Percentiles rank a stretch among this genome's conserved stretches.
phyloP scores from a whole-genome alignment of 179 eudicot species.

The Corrigiola litoralis region DNA sequence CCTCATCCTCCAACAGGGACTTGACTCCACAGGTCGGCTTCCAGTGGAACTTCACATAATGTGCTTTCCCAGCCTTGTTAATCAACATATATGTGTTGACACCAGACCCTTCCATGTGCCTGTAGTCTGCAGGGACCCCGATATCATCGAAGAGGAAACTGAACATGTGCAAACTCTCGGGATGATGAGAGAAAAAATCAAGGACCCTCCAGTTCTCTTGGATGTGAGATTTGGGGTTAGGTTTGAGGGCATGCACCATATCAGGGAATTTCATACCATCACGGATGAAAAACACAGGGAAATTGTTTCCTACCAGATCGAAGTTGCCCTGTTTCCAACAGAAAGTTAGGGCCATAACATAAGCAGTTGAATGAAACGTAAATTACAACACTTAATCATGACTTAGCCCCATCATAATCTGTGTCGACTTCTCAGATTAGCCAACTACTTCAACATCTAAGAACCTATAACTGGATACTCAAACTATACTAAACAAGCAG shows the following conservation, averaged over 20 bases:
- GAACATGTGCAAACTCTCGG: slow-evolving; percentile 50
- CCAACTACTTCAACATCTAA: not conserved
- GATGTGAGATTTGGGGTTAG: slow-evolving; percentile 52
- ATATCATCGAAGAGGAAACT: slow-evolving; percentile 43
- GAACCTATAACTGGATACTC: not conserved
- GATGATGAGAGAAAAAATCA: slow-evolving; percentile 52
- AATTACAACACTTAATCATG: not conserved
- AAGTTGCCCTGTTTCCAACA: slow-evolving; percentile 29
- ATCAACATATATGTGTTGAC: slow-evolving; percentile 42
- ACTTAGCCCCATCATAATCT: not conserved
- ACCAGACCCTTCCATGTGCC: slow-evolving; percentile 53
- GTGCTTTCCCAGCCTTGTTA: slow-evolving; percentile 41
- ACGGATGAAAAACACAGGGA: slow-evolving; percentile 50
- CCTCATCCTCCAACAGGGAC: slow-evolving; percentile 40
- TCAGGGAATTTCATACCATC: slow-evolving; percentile 52
- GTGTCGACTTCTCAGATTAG: not conserved
- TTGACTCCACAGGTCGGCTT: slow-evolving; percentile 52
- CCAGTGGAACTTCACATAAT: slow-evolving; percentile 51
- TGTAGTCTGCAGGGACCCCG: slow-evolving; percentile 39
- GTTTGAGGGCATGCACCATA: slow-evolving; percentile 43
- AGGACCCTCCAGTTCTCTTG: slow-evolving; percentile 51
- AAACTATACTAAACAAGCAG: not conserved
- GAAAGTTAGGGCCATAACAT: not conserved
- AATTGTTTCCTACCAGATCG: slow-evolving; percentile 49
- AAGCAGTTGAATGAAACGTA: not conserved